These are phyloP conservation scores for Gnomoniopsis sp. DNA, from an alignment of 2,329 filamentous ascomycete species.

Conservation along the genomic window DNA sequence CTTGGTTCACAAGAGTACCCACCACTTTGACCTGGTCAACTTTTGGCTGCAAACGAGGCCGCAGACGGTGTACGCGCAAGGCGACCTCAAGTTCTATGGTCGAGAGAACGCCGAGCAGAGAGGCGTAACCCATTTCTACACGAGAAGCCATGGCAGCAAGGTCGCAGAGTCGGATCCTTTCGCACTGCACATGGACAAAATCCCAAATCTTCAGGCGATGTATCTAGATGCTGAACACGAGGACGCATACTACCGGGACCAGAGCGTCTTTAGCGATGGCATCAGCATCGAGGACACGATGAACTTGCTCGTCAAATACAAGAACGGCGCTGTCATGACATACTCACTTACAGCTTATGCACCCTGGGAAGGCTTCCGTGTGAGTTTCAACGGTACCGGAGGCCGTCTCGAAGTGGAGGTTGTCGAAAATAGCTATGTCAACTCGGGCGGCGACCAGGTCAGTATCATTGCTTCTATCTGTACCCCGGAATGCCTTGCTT, in stretches of 20 bases:
- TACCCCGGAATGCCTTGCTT: too few relatives aligned
- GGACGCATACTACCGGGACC: constrained; percentile 59
- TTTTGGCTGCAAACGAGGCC: constrained; percentile 59
- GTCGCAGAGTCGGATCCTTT: constrained; percentile 54
- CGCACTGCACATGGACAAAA: constrained; percentile 51
- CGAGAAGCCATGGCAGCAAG: constrained; percentile 47
- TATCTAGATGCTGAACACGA: constrained; percentile 63
- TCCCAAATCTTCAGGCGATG: constrained; percentile 52
- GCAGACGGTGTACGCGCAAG: constrained; percentile 54
- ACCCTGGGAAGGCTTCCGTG: constrained; percentile 59
- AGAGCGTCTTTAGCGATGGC: constrained; percentile 60
- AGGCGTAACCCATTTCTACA: constrained; percentile 49
- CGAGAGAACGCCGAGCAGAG: constrained; percentile 57
- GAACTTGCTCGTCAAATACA: constrained; percentile 56
- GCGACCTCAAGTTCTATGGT: constrained; percentile 58
- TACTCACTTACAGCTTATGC: constrained; percentile 60
- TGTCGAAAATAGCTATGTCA: constrained; percentile 60
- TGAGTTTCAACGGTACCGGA: constrained; percentile 55
- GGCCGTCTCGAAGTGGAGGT: constrained; percentile 60
- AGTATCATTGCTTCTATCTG: too few relatives aligned
- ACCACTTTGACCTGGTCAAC: constrained; percentile 62
- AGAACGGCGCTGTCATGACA: constrained; percentile 53
- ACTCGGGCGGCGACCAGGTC: constrained; percentile 51
- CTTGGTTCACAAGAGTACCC: constrained; percentile 60
- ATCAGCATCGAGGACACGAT: constrained; percentile 65